These are phyloP conservation scores for Cytospora schulzeri DNA, from an alignment of 2,329 filamentous ascomycete genomes.

Conservation along the genomic window DNA sequence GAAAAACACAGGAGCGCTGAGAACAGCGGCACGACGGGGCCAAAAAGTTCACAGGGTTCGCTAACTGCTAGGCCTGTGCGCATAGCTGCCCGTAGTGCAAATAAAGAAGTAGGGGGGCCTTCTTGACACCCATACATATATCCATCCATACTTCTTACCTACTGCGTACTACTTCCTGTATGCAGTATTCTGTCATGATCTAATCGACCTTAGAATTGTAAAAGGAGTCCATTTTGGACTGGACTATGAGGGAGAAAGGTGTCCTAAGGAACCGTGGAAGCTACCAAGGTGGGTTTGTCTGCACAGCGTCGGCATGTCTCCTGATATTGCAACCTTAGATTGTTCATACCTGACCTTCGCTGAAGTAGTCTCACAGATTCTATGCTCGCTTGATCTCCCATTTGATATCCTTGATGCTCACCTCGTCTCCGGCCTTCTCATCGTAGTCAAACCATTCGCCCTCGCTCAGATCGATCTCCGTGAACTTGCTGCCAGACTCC, in stretches of 20 bases:
- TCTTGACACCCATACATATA: neutral
- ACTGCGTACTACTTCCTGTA: neutral
- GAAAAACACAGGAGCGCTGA: neutral
- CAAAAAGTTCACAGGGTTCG: neutral
- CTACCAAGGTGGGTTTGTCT: neutral
- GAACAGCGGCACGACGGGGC: neutral
- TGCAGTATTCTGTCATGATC: neutral
- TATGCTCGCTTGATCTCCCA: slow-evolving; percentile 81
- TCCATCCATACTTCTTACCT: neutral
- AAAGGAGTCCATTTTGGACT: too few species aligned
- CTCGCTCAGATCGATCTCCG: slow-evolving; percentile 77
- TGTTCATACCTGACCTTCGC: neutral
- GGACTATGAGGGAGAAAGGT: too few species aligned
- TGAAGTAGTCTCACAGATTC: too few species aligned
- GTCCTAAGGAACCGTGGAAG: neutral
- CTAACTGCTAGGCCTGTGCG: neutral
- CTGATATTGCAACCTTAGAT: neutral
- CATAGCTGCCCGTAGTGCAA: slow-evolving; percentile 12
- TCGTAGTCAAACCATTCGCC: slow-evolving; percentile 99
- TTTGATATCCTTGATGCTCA: slow-evolving; percentile 85
- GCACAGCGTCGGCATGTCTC: neutral
- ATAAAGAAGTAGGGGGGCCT: neutral
- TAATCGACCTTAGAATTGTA: neutral
- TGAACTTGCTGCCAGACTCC: slow-evolving; percentile 82
- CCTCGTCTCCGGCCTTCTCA: slow-evolving; percentile 88